Conservation (phyloP, 768 basidiomycete species). For the Fistulinella prunicolor region DNA sequence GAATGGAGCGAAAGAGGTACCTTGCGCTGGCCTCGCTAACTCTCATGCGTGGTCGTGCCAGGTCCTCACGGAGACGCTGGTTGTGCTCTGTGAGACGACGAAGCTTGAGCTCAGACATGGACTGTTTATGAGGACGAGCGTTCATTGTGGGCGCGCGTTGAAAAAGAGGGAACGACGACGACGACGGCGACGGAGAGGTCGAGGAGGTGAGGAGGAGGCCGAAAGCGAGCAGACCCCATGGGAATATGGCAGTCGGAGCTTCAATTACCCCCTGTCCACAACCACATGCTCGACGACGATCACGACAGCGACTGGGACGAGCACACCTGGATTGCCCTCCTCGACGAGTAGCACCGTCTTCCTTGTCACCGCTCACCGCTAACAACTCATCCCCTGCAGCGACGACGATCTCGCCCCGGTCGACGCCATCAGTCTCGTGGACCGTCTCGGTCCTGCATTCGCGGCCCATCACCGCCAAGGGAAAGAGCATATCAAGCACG, state of each 20-base stretch:
- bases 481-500: conserved; percentile 32
- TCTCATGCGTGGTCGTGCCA: conserved; percentile 82
- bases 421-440: conserved; percentile 45
- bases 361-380: neutral
- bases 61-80: conserved; percentile 83
- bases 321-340: conserved; percentile 26
- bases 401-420: conserved; percentile 38
- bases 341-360: conserved; percentile 22
- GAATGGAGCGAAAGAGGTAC: conserved; percentile 35
- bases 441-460: conserved; percentile 43
- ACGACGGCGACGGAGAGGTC: neutral
- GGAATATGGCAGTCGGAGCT: conserved; percentile 20
- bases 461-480: conserved; percentile 28
- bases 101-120: conserved; percentile 97
- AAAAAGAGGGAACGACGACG: conserved; percentile 1
- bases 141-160: conserved; percentile 47
- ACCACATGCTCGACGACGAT: conserved; percentile 7
- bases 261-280: conserved; percentile 10
- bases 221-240: conserved; percentile 6
- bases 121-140: conserved; percentile 82
- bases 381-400: conserved; percentile 22
- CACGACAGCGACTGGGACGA: conserved; percentile 24
- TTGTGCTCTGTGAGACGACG: conserved; percentile 93
- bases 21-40: conserved; percentile 90
- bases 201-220: conserved; percentile 14